These are phyloP conservation scores for Betula pendula DNA, from an alignment of 306 rosid species.

Conservation along the genomic window DNA sequence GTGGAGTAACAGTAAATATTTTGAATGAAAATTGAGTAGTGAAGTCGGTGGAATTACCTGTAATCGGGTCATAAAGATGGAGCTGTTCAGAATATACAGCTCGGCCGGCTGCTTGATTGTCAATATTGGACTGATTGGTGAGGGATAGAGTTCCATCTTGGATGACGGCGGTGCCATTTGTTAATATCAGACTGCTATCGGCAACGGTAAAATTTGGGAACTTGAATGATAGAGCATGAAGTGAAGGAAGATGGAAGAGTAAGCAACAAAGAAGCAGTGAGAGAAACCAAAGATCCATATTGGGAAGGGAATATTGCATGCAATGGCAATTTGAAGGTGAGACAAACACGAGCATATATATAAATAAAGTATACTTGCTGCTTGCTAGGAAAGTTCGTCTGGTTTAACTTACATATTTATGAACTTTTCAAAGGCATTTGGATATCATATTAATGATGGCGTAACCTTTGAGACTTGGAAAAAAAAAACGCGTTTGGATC, in stretches of 20 bases:
- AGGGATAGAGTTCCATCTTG: not conserved
- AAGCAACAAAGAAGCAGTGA: not conserved
- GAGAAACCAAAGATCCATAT: not conserved
- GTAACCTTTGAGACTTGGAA: too few relatives aligned
- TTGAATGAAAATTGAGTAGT: not conserved
- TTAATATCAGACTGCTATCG: not conserved
- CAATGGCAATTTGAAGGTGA: too few relatives aligned
- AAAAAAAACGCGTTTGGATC: too few relatives aligned
- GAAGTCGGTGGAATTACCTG: not conserved
- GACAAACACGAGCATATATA: too few relatives aligned
- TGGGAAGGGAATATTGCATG: too few relatives aligned
- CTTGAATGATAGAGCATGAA: conserved; percentile 5
- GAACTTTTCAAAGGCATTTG: too few relatives aligned
- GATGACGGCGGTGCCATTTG: not conserved
- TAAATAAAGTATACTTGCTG: too few relatives aligned
- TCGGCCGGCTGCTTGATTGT: not conserved
- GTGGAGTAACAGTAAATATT: not conserved
- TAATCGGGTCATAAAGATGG: not conserved
- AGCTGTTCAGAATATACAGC: conserved; percentile 1
- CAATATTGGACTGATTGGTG: not conserved
- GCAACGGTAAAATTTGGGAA: not conserved
- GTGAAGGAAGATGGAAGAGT: not conserved
- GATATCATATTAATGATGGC: too few relatives aligned
- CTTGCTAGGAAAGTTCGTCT: too few relatives aligned
- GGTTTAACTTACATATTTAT: too few relatives aligned